These are phyloP conservation scores for Leishmania tarentolae DNA, from an alignment of 208 protist species.

Conservation along the genomic window DNA sequence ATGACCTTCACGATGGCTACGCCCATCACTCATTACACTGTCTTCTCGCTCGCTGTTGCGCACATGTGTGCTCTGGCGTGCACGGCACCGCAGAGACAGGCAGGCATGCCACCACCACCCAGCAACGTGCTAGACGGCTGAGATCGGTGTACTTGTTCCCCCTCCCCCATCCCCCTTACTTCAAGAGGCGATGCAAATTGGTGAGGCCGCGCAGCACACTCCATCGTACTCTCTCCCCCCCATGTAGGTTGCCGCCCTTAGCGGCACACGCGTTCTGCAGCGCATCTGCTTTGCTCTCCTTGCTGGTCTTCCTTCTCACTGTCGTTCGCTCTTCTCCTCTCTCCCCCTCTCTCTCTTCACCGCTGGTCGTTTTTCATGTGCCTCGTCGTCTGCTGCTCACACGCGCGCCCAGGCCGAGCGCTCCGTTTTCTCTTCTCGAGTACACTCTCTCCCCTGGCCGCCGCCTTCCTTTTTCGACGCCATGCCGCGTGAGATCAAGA, in stretches of 20 bases:
- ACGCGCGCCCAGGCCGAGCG: background rate
- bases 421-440: background rate
- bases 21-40: background rate
- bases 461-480: background rate
- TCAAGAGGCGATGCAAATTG: background rate
- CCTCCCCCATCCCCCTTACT: background rate
- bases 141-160: background rate
- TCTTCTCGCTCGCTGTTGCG: background rate
- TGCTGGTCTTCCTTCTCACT: background rate
- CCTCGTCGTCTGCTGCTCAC: background rate
- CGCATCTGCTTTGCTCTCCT: background rate
- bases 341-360: background rate
- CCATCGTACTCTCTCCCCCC: background rate
- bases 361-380: background rate
- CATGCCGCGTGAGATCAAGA: constrained; percentile 93
- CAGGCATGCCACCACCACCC: background rate
- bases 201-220: background rate
- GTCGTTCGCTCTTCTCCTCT: background rate
- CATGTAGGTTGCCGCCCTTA: background rate
- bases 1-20: background rate
- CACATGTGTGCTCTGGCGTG: background rate
- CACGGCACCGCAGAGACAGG: background rate
- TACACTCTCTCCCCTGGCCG: background rate
- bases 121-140: background rate
- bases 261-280: background rate